phyloP scores from a whole-genome alignment of 768 basidiomycete genomes.

The Lyophyllum atratum region DNA sequence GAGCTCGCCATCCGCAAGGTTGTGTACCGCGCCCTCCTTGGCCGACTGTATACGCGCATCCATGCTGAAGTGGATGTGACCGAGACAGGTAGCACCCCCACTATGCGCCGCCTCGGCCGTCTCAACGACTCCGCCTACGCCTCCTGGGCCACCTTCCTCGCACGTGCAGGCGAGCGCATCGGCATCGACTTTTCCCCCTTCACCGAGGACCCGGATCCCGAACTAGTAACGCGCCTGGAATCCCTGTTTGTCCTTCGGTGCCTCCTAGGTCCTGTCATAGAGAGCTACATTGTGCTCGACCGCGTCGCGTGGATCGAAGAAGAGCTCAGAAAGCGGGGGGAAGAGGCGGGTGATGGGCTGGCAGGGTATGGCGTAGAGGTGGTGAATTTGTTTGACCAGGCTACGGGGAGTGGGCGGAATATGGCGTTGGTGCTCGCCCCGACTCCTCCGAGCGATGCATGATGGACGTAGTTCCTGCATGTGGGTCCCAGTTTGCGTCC shows the following conservation, averaged over 20 bases:
- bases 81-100: constrained; percentile 38
- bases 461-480: no score
- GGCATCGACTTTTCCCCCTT: constrained; percentile 22
- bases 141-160: constrained; percentile 50
- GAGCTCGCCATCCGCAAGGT: constrained; percentile 66
- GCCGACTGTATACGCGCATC: constrained; percentile 12
- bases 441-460: no score
- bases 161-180: constrained; percentile 26
- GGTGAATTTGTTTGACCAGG: constrained; percentile 75
- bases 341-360: background rate
- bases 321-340: constrained; percentile 23
- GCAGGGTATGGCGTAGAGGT: constrained; percentile 33
- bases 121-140: constrained; percentile 52
- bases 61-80: constrained; percentile 7
- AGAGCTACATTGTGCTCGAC: constrained; percentile 66
- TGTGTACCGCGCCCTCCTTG: constrained; percentile 69
- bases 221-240: constrained; percentile 45
- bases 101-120: constrained; percentile 47
- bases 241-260: constrained; percentile 70
- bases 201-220: constrained; percentile 14
- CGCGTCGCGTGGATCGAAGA: constrained; percentile 59
- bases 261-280: constrained; percentile 66
- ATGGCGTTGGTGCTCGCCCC: constrained; percentile 59
- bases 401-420: constrained; percentile 72
- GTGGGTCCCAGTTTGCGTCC: no score